These are phyloP conservation scores for Arthrinium phaeospermum DNA, from an alignment of 2,329 filamentous ascomycete genomes.

Conservation along the genomic window DNA sequence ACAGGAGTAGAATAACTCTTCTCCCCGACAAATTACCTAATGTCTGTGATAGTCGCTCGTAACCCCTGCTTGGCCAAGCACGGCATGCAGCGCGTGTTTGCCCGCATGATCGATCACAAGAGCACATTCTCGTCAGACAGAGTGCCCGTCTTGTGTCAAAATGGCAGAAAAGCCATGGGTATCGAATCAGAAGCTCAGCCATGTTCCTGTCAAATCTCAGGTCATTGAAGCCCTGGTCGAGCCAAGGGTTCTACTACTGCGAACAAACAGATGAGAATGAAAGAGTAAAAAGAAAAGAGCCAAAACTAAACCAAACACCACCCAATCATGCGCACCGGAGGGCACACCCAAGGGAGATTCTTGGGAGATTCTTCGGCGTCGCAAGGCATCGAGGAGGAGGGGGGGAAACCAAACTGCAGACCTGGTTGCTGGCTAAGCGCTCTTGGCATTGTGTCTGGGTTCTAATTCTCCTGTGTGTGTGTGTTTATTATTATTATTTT, in stretches of 20 bases:
- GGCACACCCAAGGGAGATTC: not conserved
- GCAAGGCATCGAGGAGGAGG: not conserved
- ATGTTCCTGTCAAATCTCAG: not conserved
- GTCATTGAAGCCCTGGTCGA: not conserved
- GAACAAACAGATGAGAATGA: not conserved
- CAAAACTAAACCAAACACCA: not conserved
- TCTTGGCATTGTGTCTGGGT: not conserved
- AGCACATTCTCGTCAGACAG: not conserved
- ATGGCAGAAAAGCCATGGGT: not conserved
- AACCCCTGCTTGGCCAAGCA: not conserved
- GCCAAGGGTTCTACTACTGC: not conserved
- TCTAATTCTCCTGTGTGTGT: no score
- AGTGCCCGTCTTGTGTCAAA: not conserved
- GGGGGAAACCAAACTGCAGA: no score
- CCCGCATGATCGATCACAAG: conserved; percentile 1
- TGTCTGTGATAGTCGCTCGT: not conserved
- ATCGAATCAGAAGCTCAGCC: not conserved
- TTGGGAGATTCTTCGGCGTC: conserved; percentile 3
- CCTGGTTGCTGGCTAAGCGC: conserved; percentile 4
- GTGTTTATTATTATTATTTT: no score
- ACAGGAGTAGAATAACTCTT: not conserved
- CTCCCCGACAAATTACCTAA: conserved; percentile 1
- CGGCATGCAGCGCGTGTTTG: not conserved
- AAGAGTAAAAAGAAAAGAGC: not conserved
- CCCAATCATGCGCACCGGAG: not conserved